Evolutionary conservation across 2,329 filamentous ascomycete genomes (phyloP).

Genomic region (Xylariaceae sp.): DNA sequence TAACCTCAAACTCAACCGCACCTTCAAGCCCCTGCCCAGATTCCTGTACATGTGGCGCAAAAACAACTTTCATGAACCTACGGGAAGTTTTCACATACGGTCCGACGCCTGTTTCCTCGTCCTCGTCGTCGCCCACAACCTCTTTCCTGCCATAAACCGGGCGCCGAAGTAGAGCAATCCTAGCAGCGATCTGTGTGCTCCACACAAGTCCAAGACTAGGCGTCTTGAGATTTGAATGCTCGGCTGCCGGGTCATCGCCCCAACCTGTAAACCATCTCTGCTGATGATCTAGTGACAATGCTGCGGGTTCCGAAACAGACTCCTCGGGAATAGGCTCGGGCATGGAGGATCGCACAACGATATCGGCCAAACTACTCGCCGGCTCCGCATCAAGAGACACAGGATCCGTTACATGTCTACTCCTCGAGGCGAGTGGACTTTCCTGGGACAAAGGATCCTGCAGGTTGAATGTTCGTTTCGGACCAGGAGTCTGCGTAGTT

Average conservation of each 20-base stretch:
- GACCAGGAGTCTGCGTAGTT: neutral
- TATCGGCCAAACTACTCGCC: conserved; percentile 39
- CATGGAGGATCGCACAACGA: conserved; percentile 35
- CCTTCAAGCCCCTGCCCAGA: conserved; percentile 46
- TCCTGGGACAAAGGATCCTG: conserved; percentile 36
- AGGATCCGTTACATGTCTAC: conserved; percentile 25
- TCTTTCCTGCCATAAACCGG: conserved; percentile 39
- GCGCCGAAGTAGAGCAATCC: conserved; percentile 76
- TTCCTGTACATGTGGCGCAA: conserved; percentile 70
- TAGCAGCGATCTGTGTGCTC: conserved; percentile 82
- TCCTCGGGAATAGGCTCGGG: conserved; percentile 31
- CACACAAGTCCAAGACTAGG: conserved; percentile 85
- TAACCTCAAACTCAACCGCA: conserved; percentile 73
- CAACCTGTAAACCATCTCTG: conserved; percentile 95
- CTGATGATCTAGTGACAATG: conserved; percentile 79
- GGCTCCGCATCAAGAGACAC: conserved; percentile 34
- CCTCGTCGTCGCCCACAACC: conserved; percentile 37
- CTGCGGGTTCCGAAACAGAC: conserved; percentile 39
- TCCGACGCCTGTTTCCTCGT: conserved; percentile 41
- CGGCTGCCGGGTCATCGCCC: conserved; percentile 63
- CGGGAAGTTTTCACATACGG: conserved; percentile 58
- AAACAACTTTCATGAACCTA: conserved; percentile 84
- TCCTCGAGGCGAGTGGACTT: conserved; percentile 50
- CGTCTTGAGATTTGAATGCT: conserved; percentile 61
- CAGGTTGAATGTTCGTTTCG: conserved; percentile 12